These are phyloP conservation scores for Peribolospora kevripleyi DNA, from an alignment of 768 basidiomycete species.

Conservation along the genomic window DNA sequence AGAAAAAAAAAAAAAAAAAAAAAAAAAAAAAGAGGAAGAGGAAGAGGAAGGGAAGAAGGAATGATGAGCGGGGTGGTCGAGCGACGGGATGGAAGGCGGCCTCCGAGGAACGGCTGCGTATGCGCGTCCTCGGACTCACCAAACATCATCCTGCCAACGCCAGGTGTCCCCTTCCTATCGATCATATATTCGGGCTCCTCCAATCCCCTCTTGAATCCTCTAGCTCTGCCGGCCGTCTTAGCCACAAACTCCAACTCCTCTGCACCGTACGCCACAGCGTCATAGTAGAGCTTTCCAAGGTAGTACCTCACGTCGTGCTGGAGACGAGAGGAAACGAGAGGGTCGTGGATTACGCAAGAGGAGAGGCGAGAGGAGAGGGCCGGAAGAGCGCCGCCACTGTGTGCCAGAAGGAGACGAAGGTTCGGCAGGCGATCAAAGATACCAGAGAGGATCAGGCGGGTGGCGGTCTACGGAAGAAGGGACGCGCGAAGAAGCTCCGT, in stretches of 20 bases:
- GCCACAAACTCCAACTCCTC: constrained; percentile 62
- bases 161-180: constrained; percentile 7
- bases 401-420: constrained; percentile 55
- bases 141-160: constrained; percentile 7
- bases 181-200: constrained; percentile 32
- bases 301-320: constrained; percentile 65
- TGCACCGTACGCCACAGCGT: constrained; percentile 69
- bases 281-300: constrained; percentile 50
- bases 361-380: constrained; percentile 61
- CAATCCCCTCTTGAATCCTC: constrained; percentile 16
- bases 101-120: background rate
- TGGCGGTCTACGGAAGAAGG: constrained; percentile 29
- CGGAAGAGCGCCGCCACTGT: constrained; percentile 65
- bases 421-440: constrained; percentile 52
- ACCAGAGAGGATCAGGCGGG: constrained; percentile 57
- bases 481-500: background rate
- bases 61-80: too few relatives aligned
- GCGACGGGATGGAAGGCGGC: too few relatives aligned
- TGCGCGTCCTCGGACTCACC: background rate
- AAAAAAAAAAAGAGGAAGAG: background rate
- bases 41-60: background rate
- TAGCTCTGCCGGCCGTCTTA: constrained; percentile 42
- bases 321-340: constrained; percentile 44
- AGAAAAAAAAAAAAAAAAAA: too few relatives aligned
- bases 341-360: constrained; percentile 67